Conservation (phyloP, 2,329 filamentous ascomycete species). For the Anisogramma anomala region DNA sequence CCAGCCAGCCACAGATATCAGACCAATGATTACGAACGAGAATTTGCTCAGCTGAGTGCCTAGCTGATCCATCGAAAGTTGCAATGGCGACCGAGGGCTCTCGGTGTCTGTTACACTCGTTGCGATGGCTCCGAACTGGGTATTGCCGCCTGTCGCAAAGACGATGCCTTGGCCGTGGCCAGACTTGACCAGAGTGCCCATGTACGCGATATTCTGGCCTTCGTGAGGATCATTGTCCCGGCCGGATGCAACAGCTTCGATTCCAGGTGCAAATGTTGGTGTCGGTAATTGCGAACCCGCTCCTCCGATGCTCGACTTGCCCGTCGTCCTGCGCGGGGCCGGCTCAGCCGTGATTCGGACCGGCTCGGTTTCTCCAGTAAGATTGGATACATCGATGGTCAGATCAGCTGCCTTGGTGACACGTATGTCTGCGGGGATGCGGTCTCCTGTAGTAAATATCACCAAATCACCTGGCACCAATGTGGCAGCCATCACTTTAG, state of each 20-base stretch:
- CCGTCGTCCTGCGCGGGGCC: constrained; percentile 23
- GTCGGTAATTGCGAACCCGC: constrained; percentile 23
- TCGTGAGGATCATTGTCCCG: constrained; percentile 56
- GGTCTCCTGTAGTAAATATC: constrained; percentile 87
- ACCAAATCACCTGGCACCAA: constrained; percentile 89
- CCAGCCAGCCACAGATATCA: constrained; percentile 86
- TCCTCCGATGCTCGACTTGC: constrained; percentile 17
- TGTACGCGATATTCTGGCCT: constrained; percentile 88
- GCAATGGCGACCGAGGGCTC: constrained; percentile 84
- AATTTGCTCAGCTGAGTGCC: constrained; percentile 94
- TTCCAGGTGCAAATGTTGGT: constrained; percentile 25
- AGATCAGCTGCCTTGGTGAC: constrained; percentile 85
- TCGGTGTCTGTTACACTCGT: constrained; percentile 90
- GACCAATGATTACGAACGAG: constrained; percentile 84
- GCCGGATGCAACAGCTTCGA: constrained; percentile 24
- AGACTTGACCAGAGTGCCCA: constrained; percentile 92
- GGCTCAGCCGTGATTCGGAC: constrained; percentile 65
- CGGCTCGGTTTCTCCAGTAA: constrained; percentile 94
- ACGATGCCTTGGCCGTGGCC: constrained; percentile 93
- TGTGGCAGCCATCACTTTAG: constrained; percentile 75
- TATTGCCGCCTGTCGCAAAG: constrained; percentile 87
- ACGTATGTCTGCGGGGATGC: constrained; percentile 89
- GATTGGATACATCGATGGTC: constrained; percentile 89
- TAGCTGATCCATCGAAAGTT: constrained; percentile 94
- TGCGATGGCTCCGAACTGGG: constrained; percentile 93